phyloP scores from a whole-genome alignment of 352 stramenopile species.

The Paralagenidium karlingii region DNA sequence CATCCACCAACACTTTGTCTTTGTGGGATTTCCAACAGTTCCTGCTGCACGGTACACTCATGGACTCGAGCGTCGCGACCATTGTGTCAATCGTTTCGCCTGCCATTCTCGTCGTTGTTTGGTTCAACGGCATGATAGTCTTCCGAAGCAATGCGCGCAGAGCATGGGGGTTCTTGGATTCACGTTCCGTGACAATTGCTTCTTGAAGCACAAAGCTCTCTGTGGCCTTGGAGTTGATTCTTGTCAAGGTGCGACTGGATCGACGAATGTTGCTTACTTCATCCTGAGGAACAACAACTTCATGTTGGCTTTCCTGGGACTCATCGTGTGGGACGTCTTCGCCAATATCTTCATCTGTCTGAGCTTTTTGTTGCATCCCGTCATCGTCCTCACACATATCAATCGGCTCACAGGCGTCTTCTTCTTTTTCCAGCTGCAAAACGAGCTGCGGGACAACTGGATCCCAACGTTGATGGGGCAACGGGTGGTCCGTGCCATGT shows the following conservation, averaged over 20 bases:
- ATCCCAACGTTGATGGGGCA: constrained; percentile 4
- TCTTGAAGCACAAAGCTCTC: constrained; percentile 1
- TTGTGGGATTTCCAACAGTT: no score
- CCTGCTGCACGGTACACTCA: background rate
- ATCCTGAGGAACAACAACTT: background rate
- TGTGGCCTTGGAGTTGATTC: background rate
- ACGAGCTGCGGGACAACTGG: constrained; percentile 6
- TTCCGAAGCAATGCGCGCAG: background rate
- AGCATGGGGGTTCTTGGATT: background rate
- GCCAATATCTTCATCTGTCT: background rate
- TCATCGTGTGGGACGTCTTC: constrained; percentile 2
- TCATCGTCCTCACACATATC: background rate
- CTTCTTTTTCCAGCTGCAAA: constrained; percentile 13
- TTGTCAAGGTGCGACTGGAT: background rate
- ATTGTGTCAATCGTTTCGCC: constrained; percentile 1
- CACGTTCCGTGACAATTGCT: background rate
- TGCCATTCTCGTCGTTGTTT: background rate
- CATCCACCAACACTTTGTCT: no score
- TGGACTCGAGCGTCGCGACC: constrained; percentile 1
- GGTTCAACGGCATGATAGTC: background rate
- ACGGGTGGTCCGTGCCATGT: constrained; percentile 18
- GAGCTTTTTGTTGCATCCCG: background rate
- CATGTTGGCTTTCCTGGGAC: background rate
- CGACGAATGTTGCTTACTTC: background rate
- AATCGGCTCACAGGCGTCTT: background rate